These are phyloP conservation scores for Aspergillus homomorphus DNA, from an alignment of 495 filamentous ascomycete genomes.

Conservation along the genomic window DNA sequence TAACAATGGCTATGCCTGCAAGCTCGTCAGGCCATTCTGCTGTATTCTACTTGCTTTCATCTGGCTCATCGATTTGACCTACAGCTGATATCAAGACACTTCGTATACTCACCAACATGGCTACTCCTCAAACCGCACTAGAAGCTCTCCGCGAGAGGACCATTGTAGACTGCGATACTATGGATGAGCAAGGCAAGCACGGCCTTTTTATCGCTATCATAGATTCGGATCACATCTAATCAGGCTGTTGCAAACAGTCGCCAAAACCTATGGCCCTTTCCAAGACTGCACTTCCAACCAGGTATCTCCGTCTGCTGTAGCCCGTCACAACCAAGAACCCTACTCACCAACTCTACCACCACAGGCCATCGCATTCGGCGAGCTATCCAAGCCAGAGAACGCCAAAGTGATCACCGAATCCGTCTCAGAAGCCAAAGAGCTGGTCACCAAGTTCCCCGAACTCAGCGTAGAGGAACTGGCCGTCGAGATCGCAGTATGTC, in stretches of 20 bases:
- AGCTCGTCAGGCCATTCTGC: background rate
- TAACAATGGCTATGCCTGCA: background rate
- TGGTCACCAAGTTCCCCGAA: conserved; percentile 34
- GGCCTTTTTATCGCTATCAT: background rate
- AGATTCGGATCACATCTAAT: background rate
- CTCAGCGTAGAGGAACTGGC: conserved; percentile 49
- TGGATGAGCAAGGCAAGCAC: conserved; percentile 51
- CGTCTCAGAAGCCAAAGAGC: conserved; percentile 34
- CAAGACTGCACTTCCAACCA: conserved; percentile 67
- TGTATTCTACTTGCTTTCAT: background rate
- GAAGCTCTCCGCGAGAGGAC: conserved; percentile 46
- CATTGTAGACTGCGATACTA: conserved; percentile 58
- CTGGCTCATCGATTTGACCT: background rate
- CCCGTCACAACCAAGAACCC: background rate
- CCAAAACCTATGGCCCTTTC: conserved; percentile 56
- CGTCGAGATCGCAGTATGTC: conserved; percentile 51
- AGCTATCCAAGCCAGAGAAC: conserved; percentile 52
- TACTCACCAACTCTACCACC: conserved; percentile 20
- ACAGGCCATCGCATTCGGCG: conserved; percentile 58
- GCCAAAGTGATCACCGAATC: conserved; percentile 44
- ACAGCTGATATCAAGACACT: background rate
- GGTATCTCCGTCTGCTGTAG: conserved; percentile 29
- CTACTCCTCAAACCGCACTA: conserved; percentile 26
- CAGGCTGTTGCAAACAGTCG: conserved; percentile 35
- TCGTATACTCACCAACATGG: conserved; percentile 4